A percentile compares a stretch with the other conserved stretches of the same genome.
phyloP scores from a whole-genome alignment of 352 stramenopile genomes.

The Phytophthora sansomeana region DNA sequence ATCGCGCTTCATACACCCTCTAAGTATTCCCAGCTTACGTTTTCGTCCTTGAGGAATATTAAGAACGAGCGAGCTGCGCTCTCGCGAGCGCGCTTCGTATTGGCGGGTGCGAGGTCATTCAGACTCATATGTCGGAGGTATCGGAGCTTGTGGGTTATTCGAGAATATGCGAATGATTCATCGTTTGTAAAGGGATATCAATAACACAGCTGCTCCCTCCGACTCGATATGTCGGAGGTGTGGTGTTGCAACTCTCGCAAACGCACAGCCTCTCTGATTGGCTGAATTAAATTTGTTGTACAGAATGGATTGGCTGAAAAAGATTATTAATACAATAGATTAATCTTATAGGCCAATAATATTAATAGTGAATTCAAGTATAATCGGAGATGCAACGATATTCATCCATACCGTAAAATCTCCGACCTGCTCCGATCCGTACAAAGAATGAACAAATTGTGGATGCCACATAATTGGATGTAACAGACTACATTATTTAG shows the following conservation, averaged over 20 bases:
- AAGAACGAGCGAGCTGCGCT: constrained; percentile 9
- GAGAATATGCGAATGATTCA: constrained; percentile 6
- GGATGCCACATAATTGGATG: too few species aligned
- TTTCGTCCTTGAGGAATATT: not conserved
- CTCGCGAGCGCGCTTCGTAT: not conserved
- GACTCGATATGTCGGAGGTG: not conserved
- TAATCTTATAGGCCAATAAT: not conserved
- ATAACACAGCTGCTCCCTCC: constrained; percentile 6
- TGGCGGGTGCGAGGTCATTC: not conserved
- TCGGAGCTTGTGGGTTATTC: constrained; percentile 3
- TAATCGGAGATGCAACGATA: not conserved
- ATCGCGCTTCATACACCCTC: too few species aligned
- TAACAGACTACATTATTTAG: too few species aligned
- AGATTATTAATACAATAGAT: not conserved
- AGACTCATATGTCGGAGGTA: not conserved
- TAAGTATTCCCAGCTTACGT: too few species aligned
- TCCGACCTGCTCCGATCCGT: too few species aligned
- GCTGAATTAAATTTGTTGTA: too few species aligned
- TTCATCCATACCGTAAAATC: too few species aligned
- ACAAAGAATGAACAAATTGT: too few species aligned
- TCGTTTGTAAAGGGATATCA: not conserved
- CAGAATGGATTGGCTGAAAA: not conserved
- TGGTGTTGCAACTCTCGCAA: not conserved
- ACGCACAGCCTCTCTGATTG: not conserved
- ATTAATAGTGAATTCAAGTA: too few species aligned